phyloP scores from a whole-genome alignment of 1,284 basidiomycete genomes.

The Wallemia hederae region DNA sequence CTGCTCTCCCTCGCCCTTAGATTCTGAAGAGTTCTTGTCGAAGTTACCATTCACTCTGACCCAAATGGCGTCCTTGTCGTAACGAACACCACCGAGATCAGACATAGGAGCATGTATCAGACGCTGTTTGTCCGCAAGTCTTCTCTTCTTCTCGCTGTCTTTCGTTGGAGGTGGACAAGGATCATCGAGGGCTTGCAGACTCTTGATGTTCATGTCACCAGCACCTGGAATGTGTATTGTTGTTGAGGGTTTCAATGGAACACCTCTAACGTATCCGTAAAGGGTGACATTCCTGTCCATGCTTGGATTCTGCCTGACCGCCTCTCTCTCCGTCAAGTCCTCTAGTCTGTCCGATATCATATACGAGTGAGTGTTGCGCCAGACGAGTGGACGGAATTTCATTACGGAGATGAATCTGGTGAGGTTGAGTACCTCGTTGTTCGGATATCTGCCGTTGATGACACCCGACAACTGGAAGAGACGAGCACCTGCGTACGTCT shows the following conservation, averaged over 20 bases:
- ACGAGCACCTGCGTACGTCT: constrained; percentile 95
- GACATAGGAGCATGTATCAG: constrained; percentile 95
- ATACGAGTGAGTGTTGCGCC: constrained; percentile 85
- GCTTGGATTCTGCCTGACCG: constrained; percentile 52
- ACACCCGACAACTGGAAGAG: constrained; percentile 95
- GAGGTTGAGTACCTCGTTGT: constrained; percentile 83
- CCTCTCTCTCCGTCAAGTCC: constrained; percentile 71
- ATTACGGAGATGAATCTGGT: constrained; percentile 88
- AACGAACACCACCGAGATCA: constrained; percentile 84
- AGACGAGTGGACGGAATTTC: constrained; percentile 92
- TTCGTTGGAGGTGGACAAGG: constrained; percentile 81
- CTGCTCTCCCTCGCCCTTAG: constrained; percentile 68
- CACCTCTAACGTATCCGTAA: constrained; percentile 82
- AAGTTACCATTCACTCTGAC: constrained; percentile 92
- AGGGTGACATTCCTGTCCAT: constrained; percentile 69
- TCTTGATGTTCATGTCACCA: constrained; percentile 51
- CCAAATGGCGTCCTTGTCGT: constrained; percentile 96
- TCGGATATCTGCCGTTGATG: constrained; percentile 91
- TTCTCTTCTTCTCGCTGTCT: constrained; percentile 71
- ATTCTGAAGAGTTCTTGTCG: constrained; percentile 28
- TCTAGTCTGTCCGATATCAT: constrained; percentile 85
- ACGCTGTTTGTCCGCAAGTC: constrained; percentile 83
- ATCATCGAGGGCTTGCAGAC: constrained; percentile 49
- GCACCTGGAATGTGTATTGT: constrained; percentile 87
- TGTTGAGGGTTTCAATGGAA: constrained; percentile 49